phyloP scores from a whole-genome alignment of 176 grass and related monocot species.

The bread wheat (Triticum aestivum) region IWGSC_CS_RefSeq_v2.1 NC_057801.1:424497932-424498431 shows the following conservation, averaged over 20 bases:
- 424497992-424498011: conserved; percentile 79
- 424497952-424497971: conserved; percentile 68
- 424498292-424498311: conserved; percentile 79
- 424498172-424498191: conserved; percentile 48
- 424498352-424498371: conserved; percentile 84
- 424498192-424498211: conserved; percentile 63
- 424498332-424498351: conserved; percentile 80
- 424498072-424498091: conserved; percentile 73
- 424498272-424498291: conserved; percentile 67
- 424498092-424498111: conserved; percentile 55
- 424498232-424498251: conserved; percentile 48
- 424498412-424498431: not conserved
- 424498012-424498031: conserved; percentile 45
- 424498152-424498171: conserved; percentile 30
- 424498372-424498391: conserved; percentile 31
- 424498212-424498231: conserved; percentile 76
- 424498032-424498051: conserved; percentile 38
- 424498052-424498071: conserved; percentile 57
- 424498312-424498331: conserved; percentile 72
- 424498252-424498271: conserved; percentile 35
- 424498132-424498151: conserved; percentile 70
- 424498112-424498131: conserved; percentile 58
- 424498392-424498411: not conserved
- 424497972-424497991: conserved; percentile 65
- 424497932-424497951: conserved; percentile 48